Evolutionary conservation across 2,329 filamentous ascomycete species (phyloP).

Genomic region (Lecanosticta acicola): DNA sequence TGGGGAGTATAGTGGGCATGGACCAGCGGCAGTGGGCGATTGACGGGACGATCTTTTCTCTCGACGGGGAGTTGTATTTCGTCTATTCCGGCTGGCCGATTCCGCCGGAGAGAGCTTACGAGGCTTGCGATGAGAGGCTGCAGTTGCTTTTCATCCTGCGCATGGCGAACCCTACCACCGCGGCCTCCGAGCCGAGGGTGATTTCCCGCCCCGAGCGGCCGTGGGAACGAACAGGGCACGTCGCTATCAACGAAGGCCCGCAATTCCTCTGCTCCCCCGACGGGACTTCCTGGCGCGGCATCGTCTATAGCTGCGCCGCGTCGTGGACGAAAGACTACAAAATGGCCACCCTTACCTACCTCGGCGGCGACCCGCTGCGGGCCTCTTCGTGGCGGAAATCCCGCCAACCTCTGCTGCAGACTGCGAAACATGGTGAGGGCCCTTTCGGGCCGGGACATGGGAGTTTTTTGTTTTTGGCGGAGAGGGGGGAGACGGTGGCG

Average conservation of each 20-base stretch:
- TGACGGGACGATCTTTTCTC: slow-evolving; percentile 42
- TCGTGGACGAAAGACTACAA: slow-evolving; percentile 47
- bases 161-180: slow-evolving; percentile 34
- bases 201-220: slow-evolving; percentile 38
- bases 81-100: slow-evolving; percentile 45
- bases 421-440: slow-evolving; percentile 29
- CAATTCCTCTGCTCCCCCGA: slow-evolving; percentile 24
- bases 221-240: slow-evolving; percentile 38
- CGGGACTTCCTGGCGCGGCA: slow-evolving; percentile 33
- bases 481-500: slow-evolving; percentile 37
- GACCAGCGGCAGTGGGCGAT: slow-evolving; percentile 44
- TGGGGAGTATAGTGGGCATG: slow-evolving; percentile 38
- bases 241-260: slow-evolving; percentile 42
- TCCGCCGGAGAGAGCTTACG: slow-evolving; percentile 7
- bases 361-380: slow-evolving; percentile 38
- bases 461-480: slow-evolving; percentile 36
- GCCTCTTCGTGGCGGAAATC: slow-evolving; percentile 37
- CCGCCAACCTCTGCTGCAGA: slow-evolving; percentile 36
- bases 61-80: slow-evolving; percentile 37
- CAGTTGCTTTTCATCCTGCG: slow-evolving; percentile 43
- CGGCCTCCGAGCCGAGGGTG: slow-evolving; percentile 32
- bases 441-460: slow-evolving; percentile 46
- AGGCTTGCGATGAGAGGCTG: slow-evolving; percentile 30
- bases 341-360: slow-evolving; percentile 41
- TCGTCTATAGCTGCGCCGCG: slow-evolving; percentile 45